Percentiles rank a stretch among this genome's conserved stretches.
Conservation (phyloP, 2,329 filamentous ascomycete genomes). For the Herpomyces periplanetae region DNA sequence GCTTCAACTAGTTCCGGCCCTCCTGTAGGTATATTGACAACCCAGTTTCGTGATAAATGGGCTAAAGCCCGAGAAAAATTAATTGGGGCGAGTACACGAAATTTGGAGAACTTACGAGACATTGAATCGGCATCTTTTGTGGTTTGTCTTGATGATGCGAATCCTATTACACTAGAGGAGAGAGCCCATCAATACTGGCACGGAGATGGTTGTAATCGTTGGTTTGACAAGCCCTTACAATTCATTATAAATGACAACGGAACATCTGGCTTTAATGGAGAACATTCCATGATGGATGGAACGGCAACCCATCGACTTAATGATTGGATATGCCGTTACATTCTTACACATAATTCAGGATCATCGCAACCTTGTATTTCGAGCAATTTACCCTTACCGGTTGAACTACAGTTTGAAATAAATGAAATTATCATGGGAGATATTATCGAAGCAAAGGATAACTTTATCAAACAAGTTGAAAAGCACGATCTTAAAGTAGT, state of each 20-base stretch:
- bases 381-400: conserved; percentile 44
- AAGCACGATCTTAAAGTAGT: conserved; percentile 73
- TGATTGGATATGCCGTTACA: conserved; percentile 63
- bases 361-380: conserved; percentile 38
- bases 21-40: conserved; percentile 46
- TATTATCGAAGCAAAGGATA: conserved; percentile 32
- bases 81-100: conserved; percentile 32
- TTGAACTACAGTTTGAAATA: conserved; percentile 34
- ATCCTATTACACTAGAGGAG: conserved; percentile 72
- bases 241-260: conserved; percentile 97
- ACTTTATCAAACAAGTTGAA: conserved; percentile 45
- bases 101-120: conserved; percentile 31
- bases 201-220: conserved; percentile 72
- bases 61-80: conserved; percentile 27
- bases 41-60: conserved; percentile 77
- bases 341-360: conserved; percentile 77
- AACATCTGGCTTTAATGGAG: conserved; percentile 82
- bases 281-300: conserved; percentile 99
- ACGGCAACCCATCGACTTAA: conserved; percentile 88
- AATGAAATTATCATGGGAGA: conserved; percentile 30
- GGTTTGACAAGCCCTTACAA: conserved; percentile 91
- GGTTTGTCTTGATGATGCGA: conserved; percentile 64
- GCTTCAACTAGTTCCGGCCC: conserved; percentile 21
- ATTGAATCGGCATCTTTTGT: conserved; percentile 71
- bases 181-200: conserved; percentile 92